Evolutionary conservation across 1,139 yeast genomes (phyloP), one percentile per base, ranked within the genome.

Genomic region (Komagataea norvegica): DNA sequence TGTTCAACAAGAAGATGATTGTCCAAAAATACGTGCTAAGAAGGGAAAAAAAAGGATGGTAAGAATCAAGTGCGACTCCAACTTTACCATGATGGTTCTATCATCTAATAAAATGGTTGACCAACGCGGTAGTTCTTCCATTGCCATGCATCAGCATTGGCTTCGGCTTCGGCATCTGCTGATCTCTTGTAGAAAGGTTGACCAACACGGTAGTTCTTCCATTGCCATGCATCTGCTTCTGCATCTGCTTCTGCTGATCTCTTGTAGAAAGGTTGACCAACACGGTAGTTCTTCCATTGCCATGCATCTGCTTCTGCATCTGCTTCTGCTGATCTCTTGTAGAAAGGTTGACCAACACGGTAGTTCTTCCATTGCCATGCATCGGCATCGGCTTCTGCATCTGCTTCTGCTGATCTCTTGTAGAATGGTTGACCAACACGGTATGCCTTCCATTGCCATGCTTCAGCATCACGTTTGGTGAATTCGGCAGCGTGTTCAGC

Each of bases 141-240:
- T 8, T 45, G 40, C 5, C 46, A 46, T 24, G 51, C 51, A 18
- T 39, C 41, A 14, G 48, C 47, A 5, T 41, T 46, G 16, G 45
- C 43, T 8, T 37, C 39, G 8, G 49, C 46, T 8, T 37, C 39
- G 8, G 49, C 46, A 16, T 42, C 43, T 11, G 40, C 37, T 4
- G 20, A 21, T 33, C 49, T 36, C 36, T 46, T 48, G 35, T 40
- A 39, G 23, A 40, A 25, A 29, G 53, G 53, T 31, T 45, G 45
- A 29, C 49, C 50, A 5, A 32, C 34, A 13, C 20, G n/a, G 34
- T 37, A 45, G 2, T 19, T 11, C 28, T 42, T 41, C 46, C 46
- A 48, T 18, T 22, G 33, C 50, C 51, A 45, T 9, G 49, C 50
- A 3, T 44, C 48, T 23, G 52, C 47, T 2, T 40, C 50, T 24